These are phyloP conservation scores for Paramecium sexaurelia DNA, from an alignment of 73 alveolate species.

Conservation along the genomic window DNA sequence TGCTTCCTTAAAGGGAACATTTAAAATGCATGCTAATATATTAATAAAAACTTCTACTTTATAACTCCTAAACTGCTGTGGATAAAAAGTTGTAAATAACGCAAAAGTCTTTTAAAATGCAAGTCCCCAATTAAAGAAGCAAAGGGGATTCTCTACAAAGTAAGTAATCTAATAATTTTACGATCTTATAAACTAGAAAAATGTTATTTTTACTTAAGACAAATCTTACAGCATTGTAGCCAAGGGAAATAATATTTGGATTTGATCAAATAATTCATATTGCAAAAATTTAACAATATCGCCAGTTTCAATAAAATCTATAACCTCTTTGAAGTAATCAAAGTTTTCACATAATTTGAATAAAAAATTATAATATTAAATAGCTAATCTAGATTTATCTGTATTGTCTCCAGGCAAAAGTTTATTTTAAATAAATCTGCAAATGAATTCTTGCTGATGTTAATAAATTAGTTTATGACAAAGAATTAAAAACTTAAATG, in stretches of 20 bases:
- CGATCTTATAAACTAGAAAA: background rate
- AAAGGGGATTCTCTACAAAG: background rate
- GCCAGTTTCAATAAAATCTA: slow-evolving; percentile 20
- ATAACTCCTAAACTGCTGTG: background rate
- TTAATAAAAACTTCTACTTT: slow-evolving; percentile 18
- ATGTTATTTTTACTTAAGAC: background rate
- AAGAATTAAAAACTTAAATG: slow-evolving; percentile 1
- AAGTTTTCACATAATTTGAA: slow-evolving; percentile 6
- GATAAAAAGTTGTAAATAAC: background rate
- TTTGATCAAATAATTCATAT: background rate
- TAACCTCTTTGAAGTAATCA: background rate
- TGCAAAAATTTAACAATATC: background rate
- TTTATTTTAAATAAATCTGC: slow-evolving; percentile 4
- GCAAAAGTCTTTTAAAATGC: background rate
- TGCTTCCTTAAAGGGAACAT: background rate
- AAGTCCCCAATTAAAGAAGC: background rate
- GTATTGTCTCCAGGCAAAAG: background rate
- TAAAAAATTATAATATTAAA: background rate
- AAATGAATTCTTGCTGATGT: background rate
- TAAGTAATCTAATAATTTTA: slow-evolving; percentile 6
- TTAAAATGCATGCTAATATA: background rate
- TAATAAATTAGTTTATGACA: slow-evolving; percentile 1
- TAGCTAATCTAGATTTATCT: slow-evolving; percentile 22
- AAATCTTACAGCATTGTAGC: background rate
- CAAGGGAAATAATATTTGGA: background rate